A percentile compares a stretch with the other conserved stretches of the same genome.
Evolutionary conservation across 306 rosid species (phyloP).

Genomic region (Rosa chinensis): DNA sequence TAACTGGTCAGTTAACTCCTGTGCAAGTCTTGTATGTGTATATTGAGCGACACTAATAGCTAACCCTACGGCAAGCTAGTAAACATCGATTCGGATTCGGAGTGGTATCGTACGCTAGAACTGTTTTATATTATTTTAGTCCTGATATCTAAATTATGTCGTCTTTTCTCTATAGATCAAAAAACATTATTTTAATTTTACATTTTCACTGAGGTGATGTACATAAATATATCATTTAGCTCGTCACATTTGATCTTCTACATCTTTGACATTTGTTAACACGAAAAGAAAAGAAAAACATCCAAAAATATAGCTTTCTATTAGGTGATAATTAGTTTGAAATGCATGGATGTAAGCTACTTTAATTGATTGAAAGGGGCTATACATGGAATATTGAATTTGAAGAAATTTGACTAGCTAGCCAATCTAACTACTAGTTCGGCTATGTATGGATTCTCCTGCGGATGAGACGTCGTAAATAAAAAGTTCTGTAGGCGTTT

Average conservation of each 20-base stretch:
- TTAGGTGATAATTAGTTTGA: neutral
- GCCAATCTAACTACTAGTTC: slow-evolving; percentile 3
- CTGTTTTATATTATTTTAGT: no score
- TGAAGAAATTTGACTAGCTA: neutral
- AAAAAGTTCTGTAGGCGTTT: slow-evolving; percentile 35
- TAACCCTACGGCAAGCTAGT: no score
- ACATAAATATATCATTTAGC: neutral
- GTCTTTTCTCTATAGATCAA: no score
- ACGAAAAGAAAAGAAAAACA: neutral
- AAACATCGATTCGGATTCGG: no score
- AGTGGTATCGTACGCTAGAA: no score
- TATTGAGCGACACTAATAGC: no score
- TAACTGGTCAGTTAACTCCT: neutral
- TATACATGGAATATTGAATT: neutral
- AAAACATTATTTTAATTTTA: no score
- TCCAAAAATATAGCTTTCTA: neutral
- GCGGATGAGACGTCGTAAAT: slow-evolving; percentile 17
- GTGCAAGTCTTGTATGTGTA: neutral
- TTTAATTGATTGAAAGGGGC: neutral
- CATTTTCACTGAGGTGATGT: no score
- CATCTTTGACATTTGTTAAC: no score
- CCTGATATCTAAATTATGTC: no score
- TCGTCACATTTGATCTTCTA: neutral
- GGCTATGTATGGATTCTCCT: slow-evolving; percentile 4
- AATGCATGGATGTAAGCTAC: neutral